Base-by-base conservation (phyloP, 2,329 filamentous ascomycete genomes). In the Emergomyces pasteurianus region DNA sequence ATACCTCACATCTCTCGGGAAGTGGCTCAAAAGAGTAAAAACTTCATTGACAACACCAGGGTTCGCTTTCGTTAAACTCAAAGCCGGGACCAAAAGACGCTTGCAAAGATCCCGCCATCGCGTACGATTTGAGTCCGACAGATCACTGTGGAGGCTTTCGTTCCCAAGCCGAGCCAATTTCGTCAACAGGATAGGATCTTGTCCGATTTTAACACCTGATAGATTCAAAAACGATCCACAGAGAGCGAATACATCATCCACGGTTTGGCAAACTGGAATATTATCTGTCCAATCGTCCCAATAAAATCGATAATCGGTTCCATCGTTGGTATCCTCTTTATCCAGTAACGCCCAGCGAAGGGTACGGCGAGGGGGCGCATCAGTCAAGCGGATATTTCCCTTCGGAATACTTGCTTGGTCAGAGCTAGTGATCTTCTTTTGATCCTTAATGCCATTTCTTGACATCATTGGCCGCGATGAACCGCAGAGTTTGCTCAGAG, bases 271-370 rank as follows among this genome's bases (percentile, higher is more conserved):
- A 23, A 96, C 78, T 0, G 94, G 95, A 53, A 99, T 81, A 65
- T 94, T 95, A 73, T 97, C 92, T 2, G 86, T 82, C 94, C 94
- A 99, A 67, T 97, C 94, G 62, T 96, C 91, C 86, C 94, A 96
- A 73, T 99, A 99, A 71, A 95, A 97, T 40, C 88, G 85, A 72
- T 96, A 97, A 58, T 88, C 81, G 14, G 79, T 83, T 23, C 86
- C 86, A 66, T 91, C 89, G 60, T 86, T 86, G 31, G 84, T 85
- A 68, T 94, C 89, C 64, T 81, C 81, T 66, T 84, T 86, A 67
- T 96, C 92, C 5, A 90, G 84, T 67, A 88, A 87, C 4, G 91
- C 88, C 92, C 92, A 96, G 63, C 89, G 84, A 65, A 94, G 79
- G 18, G 84, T 80, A 69, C 87, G 88, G 66, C 84, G 84, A n/a